Evolutionary conservation across 2,329 filamentous ascomycete species (phyloP).

Genomic region (Thielaviopsis populi): DNA sequence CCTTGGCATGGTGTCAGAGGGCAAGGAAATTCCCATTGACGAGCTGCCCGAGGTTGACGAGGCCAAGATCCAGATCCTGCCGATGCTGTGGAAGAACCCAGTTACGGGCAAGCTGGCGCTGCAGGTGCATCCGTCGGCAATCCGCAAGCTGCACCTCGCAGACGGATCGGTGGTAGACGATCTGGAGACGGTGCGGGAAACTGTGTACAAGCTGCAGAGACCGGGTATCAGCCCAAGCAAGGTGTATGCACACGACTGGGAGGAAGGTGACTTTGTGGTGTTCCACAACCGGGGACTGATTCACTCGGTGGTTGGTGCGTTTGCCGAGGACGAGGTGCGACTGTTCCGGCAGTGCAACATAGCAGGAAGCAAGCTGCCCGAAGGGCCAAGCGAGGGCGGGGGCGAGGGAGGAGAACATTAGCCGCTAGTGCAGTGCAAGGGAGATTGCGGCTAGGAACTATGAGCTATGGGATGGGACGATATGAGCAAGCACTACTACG

Average conservation of each 20-base stretch:
- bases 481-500: not conserved
- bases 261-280: conserved; percentile 59
- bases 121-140: conserved; percentile 59
- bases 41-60: conserved; percentile 51
- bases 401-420: too few species aligned
- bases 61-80: conserved; percentile 53
- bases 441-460: not conserved
- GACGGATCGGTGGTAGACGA: conserved; percentile 58
- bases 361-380: conserved; percentile 45
- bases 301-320: conserved; percentile 62
- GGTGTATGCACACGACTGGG: conserved; percentile 65
- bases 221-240: conserved; percentile 53
- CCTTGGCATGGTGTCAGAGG: conserved; percentile 55
- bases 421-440: too few species aligned
- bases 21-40: conserved; percentile 41
- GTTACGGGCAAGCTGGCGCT: conserved; percentile 52
- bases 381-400: conserved; percentile 28
- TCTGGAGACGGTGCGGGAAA: conserved; percentile 47
- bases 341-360: conserved; percentile 69
- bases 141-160: conserved; percentile 50
- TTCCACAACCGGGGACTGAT: conserved; percentile 66
- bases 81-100: conserved; percentile 67
- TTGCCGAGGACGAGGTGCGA: conserved; percentile 56
- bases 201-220: conserved; percentile 53
- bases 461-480: not conserved